Conservation (phyloP, 164 flowering plant genomes). For the Pachysandra terminalis region DNA sequence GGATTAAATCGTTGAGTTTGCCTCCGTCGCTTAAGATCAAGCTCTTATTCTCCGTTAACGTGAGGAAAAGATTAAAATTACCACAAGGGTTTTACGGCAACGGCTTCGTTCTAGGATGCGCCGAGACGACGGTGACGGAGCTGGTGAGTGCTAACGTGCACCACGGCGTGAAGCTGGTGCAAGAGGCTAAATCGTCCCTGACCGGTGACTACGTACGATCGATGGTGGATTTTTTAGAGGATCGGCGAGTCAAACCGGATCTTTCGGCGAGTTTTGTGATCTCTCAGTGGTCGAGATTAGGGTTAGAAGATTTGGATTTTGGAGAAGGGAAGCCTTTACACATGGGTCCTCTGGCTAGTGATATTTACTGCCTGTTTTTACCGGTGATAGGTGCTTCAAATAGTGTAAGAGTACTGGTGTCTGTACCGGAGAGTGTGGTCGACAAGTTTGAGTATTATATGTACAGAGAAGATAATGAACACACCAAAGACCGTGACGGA, state of each 20-base stretch:
- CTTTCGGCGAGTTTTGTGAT: constrained; percentile 57
- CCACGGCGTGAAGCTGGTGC: constrained; percentile 55
- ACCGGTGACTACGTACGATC: constrained; percentile 54
- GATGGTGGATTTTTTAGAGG: constrained; percentile 59
- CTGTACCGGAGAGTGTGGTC: constrained; percentile 65
- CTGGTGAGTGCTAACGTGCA: constrained; percentile 36
- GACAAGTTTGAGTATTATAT: constrained; percentile 61
- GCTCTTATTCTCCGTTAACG: constrained; percentile 78
- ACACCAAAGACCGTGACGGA: not conserved
- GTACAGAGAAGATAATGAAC: constrained; percentile 25
- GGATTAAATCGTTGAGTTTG: constrained; percentile 58
- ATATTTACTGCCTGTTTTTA: constrained; percentile 77
- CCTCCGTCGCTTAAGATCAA: constrained; percentile 40
- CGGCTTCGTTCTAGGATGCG: constrained; percentile 82
- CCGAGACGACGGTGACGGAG: constrained; percentile 50
- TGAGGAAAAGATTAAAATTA: constrained; percentile 39
- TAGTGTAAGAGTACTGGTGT: constrained; percentile 59
- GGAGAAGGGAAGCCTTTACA: constrained; percentile 71
- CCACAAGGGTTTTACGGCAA: constrained; percentile 86
- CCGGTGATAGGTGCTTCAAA: constrained; percentile 54
- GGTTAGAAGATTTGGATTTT: constrained; percentile 80
- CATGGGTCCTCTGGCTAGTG: constrained; percentile 75
- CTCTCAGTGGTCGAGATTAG: constrained; percentile 81
- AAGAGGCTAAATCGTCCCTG: constrained; percentile 48
- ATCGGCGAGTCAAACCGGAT: constrained; percentile 51